Evolutionary conservation across 805 yeast species (phyloP).

Genomic region (Pichia phayaonensis): DNA sequence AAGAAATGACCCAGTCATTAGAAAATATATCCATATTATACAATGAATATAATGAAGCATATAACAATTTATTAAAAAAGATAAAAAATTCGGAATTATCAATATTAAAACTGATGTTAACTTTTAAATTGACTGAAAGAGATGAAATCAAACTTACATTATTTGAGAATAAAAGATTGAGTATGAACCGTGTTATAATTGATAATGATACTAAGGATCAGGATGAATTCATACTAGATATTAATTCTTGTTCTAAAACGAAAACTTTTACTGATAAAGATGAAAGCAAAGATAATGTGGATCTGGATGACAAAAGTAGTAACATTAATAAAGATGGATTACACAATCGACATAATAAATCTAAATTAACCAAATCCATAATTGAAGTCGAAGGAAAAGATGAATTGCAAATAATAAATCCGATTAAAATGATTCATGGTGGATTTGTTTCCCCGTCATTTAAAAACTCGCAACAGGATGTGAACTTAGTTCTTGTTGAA

Average conservation of each 20-base stretch:
- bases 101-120: background rate
- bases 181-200: slow-evolving; percentile 6
- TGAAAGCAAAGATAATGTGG: slow-evolving; percentile 7
- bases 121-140: slow-evolving; percentile 10
- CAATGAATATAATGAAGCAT: slow-evolving; percentile 1
- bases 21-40: background rate
- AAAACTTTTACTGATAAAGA: no score
- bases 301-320: background rate
- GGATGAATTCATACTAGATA: slow-evolving; percentile 11
- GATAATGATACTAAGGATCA: slow-evolving; percentile 8
- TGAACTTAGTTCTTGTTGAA: slow-evolving; percentile 6
- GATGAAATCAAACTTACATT: slow-evolving; percentile 10
- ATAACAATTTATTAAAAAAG: background rate
- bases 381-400: background rate
- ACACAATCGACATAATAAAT: slow-evolving; percentile 8
- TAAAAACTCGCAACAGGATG: slow-evolving; percentile 14
- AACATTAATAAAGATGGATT: background rate
- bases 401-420: slow-evolving; percentile 11
- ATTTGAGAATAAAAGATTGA: slow-evolving; percentile 1
- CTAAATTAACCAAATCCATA: slow-evolving; percentile 11
- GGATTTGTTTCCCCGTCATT: slow-evolving; percentile 21
- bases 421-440: slow-evolving; percentile 21
- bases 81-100: background rate
- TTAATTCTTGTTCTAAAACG: background rate
- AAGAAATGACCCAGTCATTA: background rate